Evolutionary conservation across 2,329 filamentous ascomycete genomes (phyloP).

Genomic region (Fusarium avenaceum): DNA sequence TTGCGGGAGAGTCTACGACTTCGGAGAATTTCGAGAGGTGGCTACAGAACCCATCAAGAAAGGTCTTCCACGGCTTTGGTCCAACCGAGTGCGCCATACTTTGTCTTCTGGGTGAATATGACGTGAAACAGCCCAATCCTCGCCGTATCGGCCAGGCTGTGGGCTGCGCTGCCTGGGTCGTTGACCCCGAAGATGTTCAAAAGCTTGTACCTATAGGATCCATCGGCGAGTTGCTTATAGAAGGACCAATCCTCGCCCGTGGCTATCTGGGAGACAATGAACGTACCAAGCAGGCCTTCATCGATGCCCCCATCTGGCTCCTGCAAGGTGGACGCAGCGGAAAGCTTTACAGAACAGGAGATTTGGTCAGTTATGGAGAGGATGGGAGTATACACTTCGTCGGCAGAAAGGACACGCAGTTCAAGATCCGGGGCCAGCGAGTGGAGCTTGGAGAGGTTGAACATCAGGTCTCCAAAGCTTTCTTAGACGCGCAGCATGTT

Average conservation of each 20-base stretch:
- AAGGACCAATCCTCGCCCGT: background rate
- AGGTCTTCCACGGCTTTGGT: too few relatives aligned
- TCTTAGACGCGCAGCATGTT: background rate
- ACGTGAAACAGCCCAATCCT: too few relatives aligned
- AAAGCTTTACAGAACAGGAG: conserved; percentile 61
- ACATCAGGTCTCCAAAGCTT: conserved; percentile 10
- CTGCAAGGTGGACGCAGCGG: background rate
- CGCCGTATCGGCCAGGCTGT: too few relatives aligned
- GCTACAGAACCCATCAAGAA: too few relatives aligned
- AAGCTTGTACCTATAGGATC: background rate
- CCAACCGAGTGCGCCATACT: too few relatives aligned
- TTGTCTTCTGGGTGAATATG: too few relatives aligned
- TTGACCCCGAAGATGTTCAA: background rate
- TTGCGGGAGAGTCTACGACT: too few relatives aligned
- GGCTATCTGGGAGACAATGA: background rate
- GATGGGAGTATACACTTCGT: conserved; percentile 55
- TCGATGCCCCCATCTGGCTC: background rate
- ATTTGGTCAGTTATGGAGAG: conserved; percentile 57
- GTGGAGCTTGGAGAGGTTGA: conserved; percentile 60
- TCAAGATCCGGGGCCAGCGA: conserved; percentile 71
- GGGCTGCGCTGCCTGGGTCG: background rate
- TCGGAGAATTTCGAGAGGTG: too few relatives aligned
- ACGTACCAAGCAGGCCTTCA: background rate
- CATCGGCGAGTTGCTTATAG: background rate
- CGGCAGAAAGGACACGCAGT: conserved; percentile 68